phyloP scores from a whole-genome alignment of 441 rosid species.

The Pelargonium cotyledonis region DNA sequence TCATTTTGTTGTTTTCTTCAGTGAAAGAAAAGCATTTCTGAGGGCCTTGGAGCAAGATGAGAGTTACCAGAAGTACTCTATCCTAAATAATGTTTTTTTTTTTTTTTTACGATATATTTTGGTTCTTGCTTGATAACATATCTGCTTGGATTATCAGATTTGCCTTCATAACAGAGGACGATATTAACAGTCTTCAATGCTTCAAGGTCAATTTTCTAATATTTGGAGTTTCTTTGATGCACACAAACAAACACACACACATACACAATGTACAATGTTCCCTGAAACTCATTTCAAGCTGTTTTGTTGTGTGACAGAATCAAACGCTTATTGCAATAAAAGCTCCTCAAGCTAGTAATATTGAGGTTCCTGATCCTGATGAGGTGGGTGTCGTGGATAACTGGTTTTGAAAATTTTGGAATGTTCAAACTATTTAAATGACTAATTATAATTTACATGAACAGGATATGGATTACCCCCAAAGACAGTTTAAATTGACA shows the following conservation, averaged over 20 bases:
- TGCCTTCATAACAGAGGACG: slow-evolving; percentile 64
- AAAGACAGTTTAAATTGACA: slow-evolving; percentile 57
- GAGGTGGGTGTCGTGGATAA: slow-evolving; percentile 36
- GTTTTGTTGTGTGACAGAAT: slow-evolving; percentile 36
- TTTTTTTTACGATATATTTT: not conserved
- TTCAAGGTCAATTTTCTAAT: slow-evolving; percentile 46
- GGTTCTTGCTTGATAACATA: slow-evolving; percentile 8
- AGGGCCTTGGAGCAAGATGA: slow-evolving; percentile 50
- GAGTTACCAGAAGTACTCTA: slow-evolving; percentile 37
- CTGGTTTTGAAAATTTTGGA: slow-evolving; percentile 10
- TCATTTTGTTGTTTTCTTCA: slow-evolving; percentile 25
- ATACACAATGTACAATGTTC: not conserved
- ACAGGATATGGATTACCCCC: slow-evolving; percentile 50
- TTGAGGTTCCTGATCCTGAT: slow-evolving; percentile 85
- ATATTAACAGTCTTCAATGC: slow-evolving; percentile 49
- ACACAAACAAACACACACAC: no score
- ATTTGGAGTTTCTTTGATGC: slow-evolving; percentile 4
- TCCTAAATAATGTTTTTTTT: not conserved
- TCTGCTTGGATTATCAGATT: slow-evolving; percentile 35
- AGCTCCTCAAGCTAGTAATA: slow-evolving; percentile 70
- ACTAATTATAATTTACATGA: slow-evolving; percentile 11
- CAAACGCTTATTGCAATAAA: slow-evolving; percentile 60
- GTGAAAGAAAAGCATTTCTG: slow-evolving; percentile 55
- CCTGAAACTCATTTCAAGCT: slow-evolving; percentile 8
- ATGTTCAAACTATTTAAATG: slow-evolving; percentile 12